These are phyloP conservation scores for Quercus gilva DNA, from an alignment of 306 rosid species.

Conservation along the genomic window DNA sequence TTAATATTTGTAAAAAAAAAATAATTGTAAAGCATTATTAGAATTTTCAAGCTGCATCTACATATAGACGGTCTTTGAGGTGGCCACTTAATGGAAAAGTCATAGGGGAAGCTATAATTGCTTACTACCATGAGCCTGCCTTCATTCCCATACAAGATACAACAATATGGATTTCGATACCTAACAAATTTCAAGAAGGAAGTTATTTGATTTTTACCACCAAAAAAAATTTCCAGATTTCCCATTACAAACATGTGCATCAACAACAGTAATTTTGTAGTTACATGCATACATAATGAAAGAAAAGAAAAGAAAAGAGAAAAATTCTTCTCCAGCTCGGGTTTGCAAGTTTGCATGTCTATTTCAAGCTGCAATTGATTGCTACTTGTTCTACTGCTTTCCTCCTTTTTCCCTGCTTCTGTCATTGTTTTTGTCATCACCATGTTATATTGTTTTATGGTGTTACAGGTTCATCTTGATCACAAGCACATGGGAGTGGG, in stretches of 20 bases:
- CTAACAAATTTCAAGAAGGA: not conserved
- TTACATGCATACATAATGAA: not conserved
- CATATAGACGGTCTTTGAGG: not conserved
- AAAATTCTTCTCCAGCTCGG: not conserved
- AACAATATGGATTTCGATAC: not conserved
- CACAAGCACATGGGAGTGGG: conserved; percentile 96
- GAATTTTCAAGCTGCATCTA: not conserved
- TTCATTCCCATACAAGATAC: not conserved
- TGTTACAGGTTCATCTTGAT: conserved; percentile 80
- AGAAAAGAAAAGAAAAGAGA: too few relatives aligned
- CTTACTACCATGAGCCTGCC: not conserved
- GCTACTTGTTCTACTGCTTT: not conserved
- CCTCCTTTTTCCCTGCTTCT: not conserved
- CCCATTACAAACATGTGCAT: not conserved
- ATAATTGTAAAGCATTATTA: not conserved
- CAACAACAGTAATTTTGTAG: not conserved
- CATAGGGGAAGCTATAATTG: not conserved
- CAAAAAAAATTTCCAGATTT: not conserved
- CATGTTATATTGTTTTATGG: conserved; percentile 12
- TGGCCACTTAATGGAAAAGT: not conserved
- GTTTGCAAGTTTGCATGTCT: not conserved
- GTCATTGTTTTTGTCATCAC: not conserved
- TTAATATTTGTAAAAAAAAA: not conserved
- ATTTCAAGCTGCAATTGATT: not conserved
- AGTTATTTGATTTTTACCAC: too few relatives aligned